phyloP scores from a whole-genome alignment of 768 basidiomycete genomes.

The Mycena floridula region DNA sequence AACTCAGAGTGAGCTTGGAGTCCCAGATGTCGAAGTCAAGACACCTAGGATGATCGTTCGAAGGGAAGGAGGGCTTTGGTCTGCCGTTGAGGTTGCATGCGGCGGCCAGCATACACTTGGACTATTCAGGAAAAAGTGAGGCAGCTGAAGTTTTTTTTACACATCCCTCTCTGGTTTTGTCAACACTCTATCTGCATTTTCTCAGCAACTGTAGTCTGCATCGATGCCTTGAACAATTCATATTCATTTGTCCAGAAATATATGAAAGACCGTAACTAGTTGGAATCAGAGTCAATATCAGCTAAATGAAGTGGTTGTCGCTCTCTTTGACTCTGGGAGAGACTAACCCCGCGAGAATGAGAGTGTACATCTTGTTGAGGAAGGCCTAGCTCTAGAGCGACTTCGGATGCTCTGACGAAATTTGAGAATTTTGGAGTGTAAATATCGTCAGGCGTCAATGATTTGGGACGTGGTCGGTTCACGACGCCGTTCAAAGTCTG shows the following conservation, averaged over 20 bases:
- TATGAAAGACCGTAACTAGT: too few relatives aligned
- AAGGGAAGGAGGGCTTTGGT: slow-evolving; percentile 66
- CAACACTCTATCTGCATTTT: too few relatives aligned
- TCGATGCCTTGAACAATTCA: too few relatives aligned
- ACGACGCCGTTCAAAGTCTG: neutral
- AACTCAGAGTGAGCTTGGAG: slow-evolving; percentile 71
- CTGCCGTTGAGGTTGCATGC: slow-evolving; percentile 58
- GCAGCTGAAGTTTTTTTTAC: too few relatives aligned
- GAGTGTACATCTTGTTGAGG: too few relatives aligned
- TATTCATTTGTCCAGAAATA: too few relatives aligned
- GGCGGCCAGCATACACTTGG: slow-evolving; percentile 78
- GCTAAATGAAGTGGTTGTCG: slow-evolving; percentile 22
- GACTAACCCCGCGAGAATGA: neutral
- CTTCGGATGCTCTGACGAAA: slow-evolving; percentile 59
- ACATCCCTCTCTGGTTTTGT: too few relatives aligned
- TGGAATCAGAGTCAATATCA: slow-evolving; percentile 23
- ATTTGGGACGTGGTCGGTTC: slow-evolving; percentile 37
- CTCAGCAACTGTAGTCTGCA: too few relatives aligned
- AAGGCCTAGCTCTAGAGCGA: slow-evolving; percentile 49
- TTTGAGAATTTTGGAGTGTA: slow-evolving; percentile 58
- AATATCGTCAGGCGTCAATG: slow-evolving; percentile 54
- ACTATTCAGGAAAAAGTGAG: slow-evolving; percentile 65
- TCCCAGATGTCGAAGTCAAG: slow-evolving; percentile 51
- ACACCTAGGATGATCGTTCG: slow-evolving; percentile 67
- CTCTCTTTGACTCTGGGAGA: neutral